A percentile compares a stretch with the other conserved stretches of the same genome.
These are phyloP conservation scores for Candida stauntonica DNA, from an alignment of 805 yeast species.

Conservation along the genomic window DNA sequence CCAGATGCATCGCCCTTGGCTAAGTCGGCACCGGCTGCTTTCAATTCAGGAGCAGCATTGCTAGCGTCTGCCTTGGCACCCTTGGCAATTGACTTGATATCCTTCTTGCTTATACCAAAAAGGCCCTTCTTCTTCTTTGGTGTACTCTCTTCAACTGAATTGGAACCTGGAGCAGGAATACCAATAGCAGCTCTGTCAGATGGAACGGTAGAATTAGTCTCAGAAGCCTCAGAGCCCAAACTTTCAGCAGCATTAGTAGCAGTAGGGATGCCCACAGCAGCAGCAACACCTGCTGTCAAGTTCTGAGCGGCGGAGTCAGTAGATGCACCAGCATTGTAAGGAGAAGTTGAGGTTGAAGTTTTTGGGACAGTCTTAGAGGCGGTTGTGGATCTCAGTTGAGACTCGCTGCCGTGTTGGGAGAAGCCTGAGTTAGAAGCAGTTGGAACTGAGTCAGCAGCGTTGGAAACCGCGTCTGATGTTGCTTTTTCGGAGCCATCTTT, in stretches of 20 bases:
- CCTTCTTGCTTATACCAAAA: conserved; percentile 12
- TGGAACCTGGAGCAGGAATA: conserved; percentile 9
- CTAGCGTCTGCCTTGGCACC: conserved; percentile 15
- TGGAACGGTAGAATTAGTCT: conserved; percentile 4
- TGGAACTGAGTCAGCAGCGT: conserved; percentile 1
- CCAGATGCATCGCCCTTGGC: conserved; percentile 25
- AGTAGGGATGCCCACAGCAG: conserved; percentile 5
- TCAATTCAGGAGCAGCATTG: conserved; percentile 26
- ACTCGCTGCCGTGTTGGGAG: conserved; percentile 8
- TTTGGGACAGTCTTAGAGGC: conserved; percentile 22
- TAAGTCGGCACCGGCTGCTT: conserved; percentile 13
- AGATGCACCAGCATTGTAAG: conserved; percentile 2
- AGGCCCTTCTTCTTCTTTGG: conserved; percentile 13
- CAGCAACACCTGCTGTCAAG: conserved; percentile 9
- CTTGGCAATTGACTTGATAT: conserved; percentile 3
- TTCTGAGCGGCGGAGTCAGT: conserved; percentile 5
- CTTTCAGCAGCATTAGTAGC: background rate
- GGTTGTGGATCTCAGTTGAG: conserved; percentile 11
- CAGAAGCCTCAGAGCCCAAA: background rate
- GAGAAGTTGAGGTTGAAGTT: conserved; percentile 3
- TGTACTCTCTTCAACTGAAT: conserved; percentile 3
- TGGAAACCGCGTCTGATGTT: background rate
- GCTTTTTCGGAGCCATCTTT: conserved; percentile 2
- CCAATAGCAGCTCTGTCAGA: conserved; percentile 7
- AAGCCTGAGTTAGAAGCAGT: conserved; percentile 12